A percentile compares a stretch with the other conserved stretches of the same genome.
These are phyloP conservation scores for Entomophthora muscae DNA, from an alignment of 371 early-diverging fungal genomes.

Conservation along the genomic window DNA sequence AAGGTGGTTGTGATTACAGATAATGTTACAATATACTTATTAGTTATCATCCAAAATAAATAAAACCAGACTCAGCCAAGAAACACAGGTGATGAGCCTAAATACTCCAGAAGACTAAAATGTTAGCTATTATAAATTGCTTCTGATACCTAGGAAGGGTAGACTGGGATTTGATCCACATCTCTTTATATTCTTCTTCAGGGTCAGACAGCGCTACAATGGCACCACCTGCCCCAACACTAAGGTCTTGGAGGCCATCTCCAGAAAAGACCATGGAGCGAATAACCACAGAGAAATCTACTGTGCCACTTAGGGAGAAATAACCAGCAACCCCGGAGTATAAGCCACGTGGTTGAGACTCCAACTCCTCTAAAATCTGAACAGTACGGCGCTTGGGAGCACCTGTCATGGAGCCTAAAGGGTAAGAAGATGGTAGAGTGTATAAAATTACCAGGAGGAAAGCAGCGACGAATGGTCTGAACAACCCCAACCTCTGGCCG, in stretches of 20 bases:
- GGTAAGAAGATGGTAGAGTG: neutral
- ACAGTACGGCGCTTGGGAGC: conserved; percentile 85
- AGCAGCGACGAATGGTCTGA: conserved; percentile 53
- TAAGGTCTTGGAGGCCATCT: conserved; percentile 19
- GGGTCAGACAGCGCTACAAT: conserved; percentile 72
- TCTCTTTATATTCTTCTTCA: conserved; percentile 72
- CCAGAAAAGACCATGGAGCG: conserved; percentile 37
- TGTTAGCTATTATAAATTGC: neutral
- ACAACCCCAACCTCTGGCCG: conserved; percentile 38
- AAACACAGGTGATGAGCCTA: neutral
- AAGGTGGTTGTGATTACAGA: no score
- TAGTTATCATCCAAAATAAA: no score
- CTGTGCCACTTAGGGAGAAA: conserved; percentile 36
- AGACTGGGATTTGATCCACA: conserved; percentile 36
- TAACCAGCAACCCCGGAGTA: conserved; percentile 90
- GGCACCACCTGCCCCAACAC: conserved; percentile 90
- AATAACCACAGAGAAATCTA: conserved; percentile 69
- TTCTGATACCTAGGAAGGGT: conserved; percentile 44
- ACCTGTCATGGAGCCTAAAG: conserved; percentile 86
- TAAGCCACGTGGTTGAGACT: conserved; percentile 52
- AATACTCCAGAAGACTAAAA: neutral
- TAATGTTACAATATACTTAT: no score
- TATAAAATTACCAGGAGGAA: conserved; percentile 55
- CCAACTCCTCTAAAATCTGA: conserved; percentile 58
- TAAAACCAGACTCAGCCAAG: neutral